These are phyloP conservation scores for Chrysanthemum seticuspe DNA, from an alignment of 129 eudicot genomes.

Conservation along the genomic window DNA sequence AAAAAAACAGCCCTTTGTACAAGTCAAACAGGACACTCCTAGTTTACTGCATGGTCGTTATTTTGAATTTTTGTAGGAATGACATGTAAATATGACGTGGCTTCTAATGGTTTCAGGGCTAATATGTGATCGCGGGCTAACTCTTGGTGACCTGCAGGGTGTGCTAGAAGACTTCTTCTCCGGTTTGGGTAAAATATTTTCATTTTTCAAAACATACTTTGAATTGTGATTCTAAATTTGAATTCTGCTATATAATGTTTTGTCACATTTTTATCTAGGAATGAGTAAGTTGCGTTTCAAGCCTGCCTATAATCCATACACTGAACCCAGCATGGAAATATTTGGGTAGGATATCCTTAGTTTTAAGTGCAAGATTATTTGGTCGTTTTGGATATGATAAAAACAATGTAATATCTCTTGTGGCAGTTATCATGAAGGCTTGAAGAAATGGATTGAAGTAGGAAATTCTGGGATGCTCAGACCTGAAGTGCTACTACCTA, in stretches of 20 bases:
- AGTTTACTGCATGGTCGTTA: no score
- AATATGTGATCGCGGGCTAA: no score
- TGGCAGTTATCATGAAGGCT: conserved; percentile 88
- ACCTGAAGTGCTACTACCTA: conserved; percentile 97
- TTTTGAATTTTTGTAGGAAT: neutral
- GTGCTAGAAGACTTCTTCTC: no score
- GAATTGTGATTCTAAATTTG: no score
- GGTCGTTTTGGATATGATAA: neutral
- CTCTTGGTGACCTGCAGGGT: no score
- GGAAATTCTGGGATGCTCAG: conserved; percentile 99
- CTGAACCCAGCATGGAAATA: conserved; percentile 99
- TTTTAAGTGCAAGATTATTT: neutral
- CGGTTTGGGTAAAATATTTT: no score
- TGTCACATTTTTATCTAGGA: conserved; percentile 43
- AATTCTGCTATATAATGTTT: no score
- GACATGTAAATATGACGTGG: neutral
- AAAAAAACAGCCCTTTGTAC: no score
- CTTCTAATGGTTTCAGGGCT: conserved; percentile 48
- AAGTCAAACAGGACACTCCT: neutral
- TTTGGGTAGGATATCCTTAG: conserved; percentile 55
- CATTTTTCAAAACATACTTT: no score
- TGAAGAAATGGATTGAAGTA: conserved; percentile 92
- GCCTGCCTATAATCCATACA: conserved; percentile 98
- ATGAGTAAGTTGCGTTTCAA: conserved; percentile 93
- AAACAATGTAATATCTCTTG: neutral